These are phyloP conservation scores for Tillandsia fasciculata DNA, from an alignment of 176 grass and related monocot genomes.

Conservation along the genomic window DNA sequence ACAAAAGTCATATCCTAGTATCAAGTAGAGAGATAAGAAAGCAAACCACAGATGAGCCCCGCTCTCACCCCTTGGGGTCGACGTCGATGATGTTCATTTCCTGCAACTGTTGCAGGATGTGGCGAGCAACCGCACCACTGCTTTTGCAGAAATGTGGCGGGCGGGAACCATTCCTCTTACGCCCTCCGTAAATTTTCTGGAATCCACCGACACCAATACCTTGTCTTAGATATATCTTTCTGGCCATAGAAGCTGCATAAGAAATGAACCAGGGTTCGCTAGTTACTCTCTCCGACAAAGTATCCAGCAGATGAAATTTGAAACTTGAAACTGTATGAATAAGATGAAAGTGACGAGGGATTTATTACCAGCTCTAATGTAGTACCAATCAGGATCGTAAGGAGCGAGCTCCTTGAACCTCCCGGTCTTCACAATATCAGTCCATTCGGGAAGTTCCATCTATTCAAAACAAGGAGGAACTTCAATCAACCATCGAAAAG, in stretches of 20 bases:
- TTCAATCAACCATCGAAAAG: not conserved
- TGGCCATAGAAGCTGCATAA: conserved; percentile 50
- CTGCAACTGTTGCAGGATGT: conserved; percentile 65
- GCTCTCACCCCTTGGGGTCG: conserved; percentile 52
- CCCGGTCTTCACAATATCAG: conserved; percentile 75
- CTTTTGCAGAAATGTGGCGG: conserved; percentile 77
- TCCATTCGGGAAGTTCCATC: conserved; percentile 79
- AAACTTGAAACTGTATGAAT: not conserved
- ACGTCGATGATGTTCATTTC: conserved; percentile 59
- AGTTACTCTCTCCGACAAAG: not conserved
- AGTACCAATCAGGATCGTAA: conserved; percentile 69
- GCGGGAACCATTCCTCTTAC: conserved; percentile 38
- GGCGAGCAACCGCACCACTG: conserved; percentile 55
- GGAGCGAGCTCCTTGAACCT: conserved; percentile 73
- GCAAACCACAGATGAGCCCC: not conserved
- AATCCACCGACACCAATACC: conserved; percentile 75
- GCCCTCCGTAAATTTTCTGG: conserved; percentile 73
- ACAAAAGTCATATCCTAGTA: not conserved
- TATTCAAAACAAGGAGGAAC: not conserved
- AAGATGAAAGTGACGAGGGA: not conserved
- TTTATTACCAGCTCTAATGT: conserved; percentile 63
- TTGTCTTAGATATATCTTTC: conserved; percentile 71
- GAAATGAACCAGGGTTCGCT: not conserved
- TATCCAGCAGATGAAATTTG: not conserved
- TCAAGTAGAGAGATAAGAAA: not conserved